Percentiles rank a stretch among this genome's conserved stretches.
Evolutionary conservation across 2,329 filamentous ascomycete species (phyloP).

Genomic region (Colletotrichum lini): DNA sequence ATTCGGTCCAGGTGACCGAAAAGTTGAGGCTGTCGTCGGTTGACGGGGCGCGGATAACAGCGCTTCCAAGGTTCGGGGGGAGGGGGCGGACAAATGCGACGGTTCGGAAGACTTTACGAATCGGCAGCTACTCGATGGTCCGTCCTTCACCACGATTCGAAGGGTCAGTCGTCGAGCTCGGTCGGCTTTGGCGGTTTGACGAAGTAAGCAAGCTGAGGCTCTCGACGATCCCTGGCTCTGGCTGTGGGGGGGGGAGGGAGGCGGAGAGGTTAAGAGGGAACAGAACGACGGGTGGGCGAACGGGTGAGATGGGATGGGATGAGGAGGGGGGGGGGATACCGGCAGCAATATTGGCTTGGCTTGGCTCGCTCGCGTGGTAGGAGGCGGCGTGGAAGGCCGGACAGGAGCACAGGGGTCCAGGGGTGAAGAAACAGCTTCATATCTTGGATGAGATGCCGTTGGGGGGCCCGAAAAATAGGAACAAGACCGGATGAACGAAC

Average conservation of each 20-base stretch:
- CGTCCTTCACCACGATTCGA: not conserved
- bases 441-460: constrained; percentile 1
- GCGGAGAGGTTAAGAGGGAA: constrained; percentile 23
- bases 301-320: constrained; percentile 19
- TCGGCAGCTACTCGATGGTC: not conserved
- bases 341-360: constrained; percentile 39
- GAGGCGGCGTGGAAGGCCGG: constrained; percentile 14
- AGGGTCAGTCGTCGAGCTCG: constrained; percentile 9
- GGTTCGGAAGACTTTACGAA: not conserved
- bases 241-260: constrained; percentile 20
- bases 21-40: not conserved
- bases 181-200: constrained; percentile 16
- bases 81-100: not conserved
- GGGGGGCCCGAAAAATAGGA: constrained; percentile 32
- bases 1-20: constrained; percentile 16
- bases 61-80: not conserved
- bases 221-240: constrained; percentile 29
- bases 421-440: constrained; percentile 3
- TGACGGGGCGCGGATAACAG: too few relatives aligned
- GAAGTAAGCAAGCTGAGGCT: constrained; percentile 28
- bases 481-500: constrained; percentile 2
- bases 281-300: constrained; percentile 3
- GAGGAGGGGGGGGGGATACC: constrained; percentile 9
- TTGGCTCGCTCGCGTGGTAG: constrained; percentile 33
- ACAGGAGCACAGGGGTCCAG: constrained; percentile 22